Percentiles rank a stretch among this genome's conserved stretches.
Conservation (phyloP, 495 filamentous ascomycete genomes). For the Trichoderma orchidacearum region DNA sequence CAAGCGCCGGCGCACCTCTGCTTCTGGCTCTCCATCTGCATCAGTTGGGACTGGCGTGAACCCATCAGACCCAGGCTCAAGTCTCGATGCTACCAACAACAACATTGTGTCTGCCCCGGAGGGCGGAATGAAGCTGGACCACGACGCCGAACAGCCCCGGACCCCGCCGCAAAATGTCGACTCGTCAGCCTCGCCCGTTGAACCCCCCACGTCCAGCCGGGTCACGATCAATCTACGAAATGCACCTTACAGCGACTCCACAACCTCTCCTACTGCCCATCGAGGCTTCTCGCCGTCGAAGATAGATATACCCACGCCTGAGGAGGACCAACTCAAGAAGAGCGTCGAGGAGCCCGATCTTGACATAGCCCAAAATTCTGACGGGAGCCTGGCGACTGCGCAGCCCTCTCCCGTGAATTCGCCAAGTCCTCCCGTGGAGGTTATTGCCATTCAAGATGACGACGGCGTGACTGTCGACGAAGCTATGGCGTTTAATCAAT, state of each 20-base stretch:
- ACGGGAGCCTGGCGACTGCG: constrained; percentile 11
- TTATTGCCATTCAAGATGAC: constrained; percentile 15
- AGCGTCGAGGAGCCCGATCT: constrained; percentile 28
- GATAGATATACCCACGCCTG: background rate
- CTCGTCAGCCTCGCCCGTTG: constrained; percentile 6
- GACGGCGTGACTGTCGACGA: constrained; percentile 4
- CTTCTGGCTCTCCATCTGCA: constrained; percentile 23
- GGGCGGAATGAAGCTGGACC: background rate
- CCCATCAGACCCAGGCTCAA: constrained; percentile 9
- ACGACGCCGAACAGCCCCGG: constrained; percentile 2
- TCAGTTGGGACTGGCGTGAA: constrained; percentile 24
- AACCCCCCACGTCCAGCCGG: constrained; percentile 25
- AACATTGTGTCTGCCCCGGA: background rate
- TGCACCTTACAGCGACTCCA: constrained; percentile 24
- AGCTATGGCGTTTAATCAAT: constrained; percentile 13
- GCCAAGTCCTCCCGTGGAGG: constrained; percentile 22
- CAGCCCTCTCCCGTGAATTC: constrained; percentile 22
- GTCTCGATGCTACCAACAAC: constrained; percentile 1
- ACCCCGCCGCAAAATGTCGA: constrained; percentile 6
- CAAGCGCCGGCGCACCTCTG: constrained; percentile 37
- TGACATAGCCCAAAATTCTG: constrained; percentile 16
- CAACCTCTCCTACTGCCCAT: constrained; percentile 26
- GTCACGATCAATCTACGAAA: constrained; percentile 42
- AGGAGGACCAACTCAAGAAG: constrained; percentile 16
- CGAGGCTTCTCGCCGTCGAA: constrained; percentile 8